Conservation (phyloP, 768 basidiomycete genomes). For the Amanita exitialis region DNA sequence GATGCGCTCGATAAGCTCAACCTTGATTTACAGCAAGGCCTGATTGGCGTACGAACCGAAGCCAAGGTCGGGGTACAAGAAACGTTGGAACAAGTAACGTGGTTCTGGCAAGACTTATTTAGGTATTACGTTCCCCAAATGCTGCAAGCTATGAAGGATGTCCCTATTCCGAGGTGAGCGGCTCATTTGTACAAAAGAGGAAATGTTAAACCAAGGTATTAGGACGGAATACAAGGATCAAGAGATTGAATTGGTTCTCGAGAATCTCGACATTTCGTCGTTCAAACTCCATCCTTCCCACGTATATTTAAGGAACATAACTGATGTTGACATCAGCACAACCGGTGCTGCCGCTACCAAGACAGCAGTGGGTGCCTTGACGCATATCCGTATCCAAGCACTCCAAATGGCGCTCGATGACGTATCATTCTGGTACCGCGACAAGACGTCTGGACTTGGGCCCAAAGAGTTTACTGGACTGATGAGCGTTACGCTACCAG, state of each 20-base stretch:
- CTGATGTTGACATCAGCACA: conserved; percentile 38
- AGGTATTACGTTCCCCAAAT: conserved; percentile 66
- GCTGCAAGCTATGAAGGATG: conserved; percentile 39
- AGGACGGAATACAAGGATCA: conserved; percentile 66
- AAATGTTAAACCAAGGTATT: not conserved
- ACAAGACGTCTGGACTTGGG: conserved; percentile 42
- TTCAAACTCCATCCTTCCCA: conserved; percentile 61
- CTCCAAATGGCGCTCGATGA: conserved; percentile 53
- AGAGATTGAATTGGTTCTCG: conserved; percentile 65
- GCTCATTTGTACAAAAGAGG: not conserved
- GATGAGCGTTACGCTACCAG: conserved; percentile 50
- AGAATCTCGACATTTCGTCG: conserved; percentile 62
- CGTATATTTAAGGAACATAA: conserved; percentile 64
- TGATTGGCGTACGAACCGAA: conserved; percentile 23
- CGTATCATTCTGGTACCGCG: conserved; percentile 67
- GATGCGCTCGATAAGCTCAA: conserved; percentile 39
- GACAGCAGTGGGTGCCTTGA: conserved; percentile 51
- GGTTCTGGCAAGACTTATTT: conserved; percentile 78
- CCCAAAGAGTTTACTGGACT: conserved; percentile 54
- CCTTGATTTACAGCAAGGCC: conserved; percentile 34
- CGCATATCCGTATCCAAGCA: conserved; percentile 55
- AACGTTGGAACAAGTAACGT: conserved; percentile 50
- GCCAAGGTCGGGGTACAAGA: conserved; percentile 36
- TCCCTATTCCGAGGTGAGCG: conserved; percentile 60
- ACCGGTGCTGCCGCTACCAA: conserved; percentile 23